Evolutionary conservation across 164 flowering plant species (phyloP).

Genomic region (Stephania cephalantha): DNA sequence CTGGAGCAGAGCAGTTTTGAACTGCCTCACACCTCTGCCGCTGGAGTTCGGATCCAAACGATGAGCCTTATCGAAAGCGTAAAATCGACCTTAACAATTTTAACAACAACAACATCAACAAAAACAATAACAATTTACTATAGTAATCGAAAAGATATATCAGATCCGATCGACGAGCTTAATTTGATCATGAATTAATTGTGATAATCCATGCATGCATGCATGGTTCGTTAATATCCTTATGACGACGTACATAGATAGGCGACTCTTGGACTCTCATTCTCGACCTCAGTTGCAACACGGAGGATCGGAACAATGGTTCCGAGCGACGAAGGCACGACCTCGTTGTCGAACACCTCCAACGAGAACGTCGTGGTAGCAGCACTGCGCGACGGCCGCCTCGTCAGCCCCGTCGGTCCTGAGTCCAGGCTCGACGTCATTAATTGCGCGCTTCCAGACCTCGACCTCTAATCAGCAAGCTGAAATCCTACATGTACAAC

Average conservation of each 20-base stretch:
- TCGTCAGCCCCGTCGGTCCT: constrained; percentile 47
- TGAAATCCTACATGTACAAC: background rate
- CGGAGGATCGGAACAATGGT: constrained; percentile 86
- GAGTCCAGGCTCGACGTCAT: constrained; percentile 22
- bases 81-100: constrained; percentile 67
- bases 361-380: constrained; percentile 68
- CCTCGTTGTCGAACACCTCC: constrained; percentile 94
- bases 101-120: background rate
- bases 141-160: background rate
- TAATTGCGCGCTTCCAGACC: background rate
- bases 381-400: constrained; percentile 79
- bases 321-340: constrained; percentile 81
- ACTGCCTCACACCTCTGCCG: constrained; percentile 96
- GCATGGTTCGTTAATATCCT: no score
- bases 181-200: background rate
- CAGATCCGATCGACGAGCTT: background rate
- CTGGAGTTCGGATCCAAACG: constrained; percentile 78
- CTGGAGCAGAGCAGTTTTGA: constrained; percentile 76
- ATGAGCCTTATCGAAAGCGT: constrained; percentile 94
- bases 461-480: background rate
- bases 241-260: constrained; percentile 62
- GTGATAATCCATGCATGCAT: background rate
- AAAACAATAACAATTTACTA: background rate
- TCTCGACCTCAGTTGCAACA: constrained; percentile 78
- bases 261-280: constrained; percentile 84